Evolutionary conservation across 2,329 filamentous ascomycete species (phyloP).

Genomic region (Gnomoniopsis smithogilvyi): DNA sequence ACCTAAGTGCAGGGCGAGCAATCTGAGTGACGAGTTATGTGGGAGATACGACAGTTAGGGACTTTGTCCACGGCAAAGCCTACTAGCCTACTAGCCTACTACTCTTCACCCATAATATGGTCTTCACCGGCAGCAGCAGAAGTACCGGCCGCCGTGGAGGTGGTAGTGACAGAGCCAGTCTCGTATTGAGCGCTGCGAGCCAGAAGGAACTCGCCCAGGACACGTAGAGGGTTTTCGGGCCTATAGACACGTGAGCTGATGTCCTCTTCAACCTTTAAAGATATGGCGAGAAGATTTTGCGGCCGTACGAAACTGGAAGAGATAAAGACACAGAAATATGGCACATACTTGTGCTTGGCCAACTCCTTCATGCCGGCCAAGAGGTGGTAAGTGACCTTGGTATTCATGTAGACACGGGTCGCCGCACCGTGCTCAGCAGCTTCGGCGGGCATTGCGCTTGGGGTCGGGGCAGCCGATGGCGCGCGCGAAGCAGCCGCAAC

Average conservation of each 20-base stretch:
- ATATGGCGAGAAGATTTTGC: background rate
- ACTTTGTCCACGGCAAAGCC: background rate
- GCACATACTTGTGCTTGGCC: conserved; percentile 65
- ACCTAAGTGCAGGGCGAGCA: background rate
- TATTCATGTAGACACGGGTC: conserved; percentile 68
- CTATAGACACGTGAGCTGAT: conserved; percentile 31
- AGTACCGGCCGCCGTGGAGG: background rate
- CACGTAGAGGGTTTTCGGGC: conserved; percentile 65
- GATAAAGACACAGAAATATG: background rate
- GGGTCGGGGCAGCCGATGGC: conserved; percentile 51
- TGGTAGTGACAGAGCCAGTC: conserved; percentile 15
- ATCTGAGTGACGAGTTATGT: background rate
- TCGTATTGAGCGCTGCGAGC: conserved; percentile 66
- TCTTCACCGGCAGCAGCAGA: background rate
- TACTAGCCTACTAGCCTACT: background rate
- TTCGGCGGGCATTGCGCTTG: conserved; percentile 55
- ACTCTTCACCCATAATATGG: conserved; percentile 6
- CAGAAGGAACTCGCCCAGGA: conserved; percentile 68
- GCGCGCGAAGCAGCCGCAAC: conserved; percentile 44
- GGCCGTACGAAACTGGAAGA: background rate
- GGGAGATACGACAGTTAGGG: background rate
- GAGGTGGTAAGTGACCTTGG: conserved; percentile 64
- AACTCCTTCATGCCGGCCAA: conserved; percentile 74
- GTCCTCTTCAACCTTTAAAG: background rate
- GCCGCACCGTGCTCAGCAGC: conserved; percentile 64